phyloP scores from a whole-genome alignment of 257 asterid species.

The Hygrophila difformis region DNA sequence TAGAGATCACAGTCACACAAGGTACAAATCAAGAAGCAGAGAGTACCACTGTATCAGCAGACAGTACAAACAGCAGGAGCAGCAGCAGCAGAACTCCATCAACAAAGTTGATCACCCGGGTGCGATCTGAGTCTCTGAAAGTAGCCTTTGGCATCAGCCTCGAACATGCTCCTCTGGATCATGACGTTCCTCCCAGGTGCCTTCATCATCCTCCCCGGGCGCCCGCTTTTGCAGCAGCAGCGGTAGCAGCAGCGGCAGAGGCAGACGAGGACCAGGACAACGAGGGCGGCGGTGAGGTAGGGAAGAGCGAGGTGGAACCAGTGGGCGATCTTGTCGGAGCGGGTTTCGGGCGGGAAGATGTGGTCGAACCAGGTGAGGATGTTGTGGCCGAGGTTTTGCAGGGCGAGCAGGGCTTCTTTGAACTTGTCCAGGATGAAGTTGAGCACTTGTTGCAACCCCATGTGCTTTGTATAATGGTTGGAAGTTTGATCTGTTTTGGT shows the following conservation, averaged over 20 bases:
- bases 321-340: slow-evolving; percentile 21
- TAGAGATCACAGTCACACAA: too few relatives aligned
- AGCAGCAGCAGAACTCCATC: neutral
- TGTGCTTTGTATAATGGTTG: too few relatives aligned
- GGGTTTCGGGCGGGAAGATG: too few relatives aligned
- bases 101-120: slow-evolving; percentile 25
- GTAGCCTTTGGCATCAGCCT: slow-evolving; percentile 19
- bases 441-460: too few relatives aligned
- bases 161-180: slow-evolving; percentile 22
- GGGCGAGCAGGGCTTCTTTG: slow-evolving; percentile 17
- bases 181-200: too few relatives aligned
- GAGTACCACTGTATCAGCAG: too few relatives aligned
- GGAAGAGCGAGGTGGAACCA: slow-evolving; percentile 18
- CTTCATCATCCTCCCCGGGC: too few relatives aligned
- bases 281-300: slow-evolving; percentile 2
- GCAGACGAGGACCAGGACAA: slow-evolving; percentile 4
- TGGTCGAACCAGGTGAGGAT: slow-evolving; percentile 25
- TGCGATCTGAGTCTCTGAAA: slow-evolving; percentile 22
- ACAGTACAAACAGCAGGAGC: too few relatives aligned
- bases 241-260: slow-evolving; percentile 21
- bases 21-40: too few relatives aligned
- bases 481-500: too few relatives aligned
- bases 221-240: too few relatives aligned
- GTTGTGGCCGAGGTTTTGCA: slow-evolving; percentile 16
- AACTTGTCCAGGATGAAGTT: too few relatives aligned